Percentiles rank a stretch among this genome's conserved stretches.
phyloP scores from a whole-genome alignment of 106 monocot species.

The Dendrobium chrysotoxum region DNA sequence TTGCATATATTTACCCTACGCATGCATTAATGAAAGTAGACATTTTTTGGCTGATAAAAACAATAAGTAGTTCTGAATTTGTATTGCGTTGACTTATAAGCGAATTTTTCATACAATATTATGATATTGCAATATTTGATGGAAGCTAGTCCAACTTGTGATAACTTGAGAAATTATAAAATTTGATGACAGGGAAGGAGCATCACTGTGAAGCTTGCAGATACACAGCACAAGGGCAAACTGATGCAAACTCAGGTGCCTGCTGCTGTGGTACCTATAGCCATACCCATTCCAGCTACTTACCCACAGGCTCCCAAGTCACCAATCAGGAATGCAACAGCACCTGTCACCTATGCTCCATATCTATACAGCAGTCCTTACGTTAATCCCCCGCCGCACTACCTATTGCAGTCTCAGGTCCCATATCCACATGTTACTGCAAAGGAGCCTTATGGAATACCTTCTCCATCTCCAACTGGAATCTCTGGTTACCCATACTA shows the following conservation, averaged over 20 bases:
- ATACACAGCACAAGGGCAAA: slow-evolving; percentile 25
- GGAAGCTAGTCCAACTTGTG: not conserved
- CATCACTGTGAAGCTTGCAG: slow-evolving; percentile 45
- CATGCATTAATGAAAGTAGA: not conserved
- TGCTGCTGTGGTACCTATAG: slow-evolving; percentile 18
- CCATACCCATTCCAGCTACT: slow-evolving; percentile 19
- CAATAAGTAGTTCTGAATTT: too few relatives aligned
- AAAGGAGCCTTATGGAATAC: slow-evolving; percentile 20
- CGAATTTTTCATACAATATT: too few relatives aligned
- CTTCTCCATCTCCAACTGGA: slow-evolving; percentile 16
- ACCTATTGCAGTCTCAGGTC: slow-evolving; percentile 7
- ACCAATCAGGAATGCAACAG: not conserved
- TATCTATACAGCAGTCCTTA: slow-evolving; percentile 15
- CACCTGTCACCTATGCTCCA: slow-evolving; percentile 18
- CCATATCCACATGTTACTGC: slow-evolving; percentile 3
- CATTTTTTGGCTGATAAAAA: not conserved
- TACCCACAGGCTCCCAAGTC: slow-evolving; percentile 18
- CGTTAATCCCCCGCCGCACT: slow-evolving; percentile 15
- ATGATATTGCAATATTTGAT: too few relatives aligned
- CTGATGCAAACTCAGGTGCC: slow-evolving; percentile 24
- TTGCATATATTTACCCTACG: not conserved
- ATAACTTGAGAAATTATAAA: not conserved
- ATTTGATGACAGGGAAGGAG: slow-evolving; percentile 28
- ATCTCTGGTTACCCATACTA: slow-evolving; percentile 32
- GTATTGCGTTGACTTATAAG: too few relatives aligned